These are phyloP conservation scores for Phaseolus lunatus DNA, from an alignment of 306 rosid species.

Conservation along the genomic window DNA sequence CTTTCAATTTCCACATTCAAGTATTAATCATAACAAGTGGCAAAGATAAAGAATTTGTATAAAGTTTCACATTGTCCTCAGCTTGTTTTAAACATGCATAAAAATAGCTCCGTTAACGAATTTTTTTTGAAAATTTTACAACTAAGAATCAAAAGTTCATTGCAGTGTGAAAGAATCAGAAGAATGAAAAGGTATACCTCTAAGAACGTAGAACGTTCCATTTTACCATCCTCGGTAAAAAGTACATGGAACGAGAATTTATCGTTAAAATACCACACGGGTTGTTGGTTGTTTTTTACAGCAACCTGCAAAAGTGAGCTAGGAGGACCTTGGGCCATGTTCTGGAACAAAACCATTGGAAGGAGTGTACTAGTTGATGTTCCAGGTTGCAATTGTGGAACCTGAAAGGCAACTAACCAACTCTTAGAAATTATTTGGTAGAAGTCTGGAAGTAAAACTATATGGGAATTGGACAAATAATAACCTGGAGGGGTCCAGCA, in stretches of 20 bases:
- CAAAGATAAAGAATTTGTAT: slow-evolving; percentile 21
- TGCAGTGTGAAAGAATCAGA: slow-evolving; percentile 8
- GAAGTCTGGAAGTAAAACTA: slow-evolving; percentile 29
- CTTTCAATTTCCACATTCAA: slow-evolving; percentile 30
- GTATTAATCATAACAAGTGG: slow-evolving; percentile 16
- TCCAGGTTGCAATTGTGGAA: slow-evolving; percentile 88
- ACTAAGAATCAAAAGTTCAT: background rate
- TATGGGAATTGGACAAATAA: slow-evolving; percentile 23
- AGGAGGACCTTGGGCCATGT: slow-evolving; percentile 96
- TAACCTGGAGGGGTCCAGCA: slow-evolving; percentile 90
- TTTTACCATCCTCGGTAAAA: slow-evolving; percentile 93
- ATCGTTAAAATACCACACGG: slow-evolving; percentile 94
- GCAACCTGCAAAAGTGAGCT: slow-evolving; percentile 92
- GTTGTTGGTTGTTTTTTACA: slow-evolving; percentile 89
- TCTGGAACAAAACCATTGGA: slow-evolving; percentile 95
- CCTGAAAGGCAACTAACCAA: slow-evolving; percentile 56
- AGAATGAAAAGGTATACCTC: slow-evolving; percentile 67
- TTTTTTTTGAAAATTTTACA: slow-evolving; percentile 12
- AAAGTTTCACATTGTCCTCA: background rate
- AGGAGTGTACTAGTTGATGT: slow-evolving; percentile 69
- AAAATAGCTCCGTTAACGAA: background rate
- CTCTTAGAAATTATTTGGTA: slow-evolving; percentile 34
- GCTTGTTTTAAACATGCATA: background rate
- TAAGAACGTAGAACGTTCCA: slow-evolving; percentile 91
- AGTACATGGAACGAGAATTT: slow-evolving; percentile 73